Conservation (phyloP, 805 yeast genomes). For the Schwanniomyces polymorphus region DNA sequence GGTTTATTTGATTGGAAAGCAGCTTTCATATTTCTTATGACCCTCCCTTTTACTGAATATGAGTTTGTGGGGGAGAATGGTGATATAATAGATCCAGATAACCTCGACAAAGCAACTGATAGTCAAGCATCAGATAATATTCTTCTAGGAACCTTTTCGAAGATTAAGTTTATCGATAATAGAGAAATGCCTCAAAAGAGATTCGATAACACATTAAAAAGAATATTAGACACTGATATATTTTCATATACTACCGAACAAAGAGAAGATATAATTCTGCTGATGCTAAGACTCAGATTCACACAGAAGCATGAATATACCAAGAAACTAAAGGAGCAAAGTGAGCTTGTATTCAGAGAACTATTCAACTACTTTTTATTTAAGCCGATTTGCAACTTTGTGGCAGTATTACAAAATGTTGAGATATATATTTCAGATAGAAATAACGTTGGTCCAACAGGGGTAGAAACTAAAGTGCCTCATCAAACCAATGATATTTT, state of each 20-base stretch:
- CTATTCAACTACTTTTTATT: not conserved
- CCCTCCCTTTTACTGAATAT: not conserved
- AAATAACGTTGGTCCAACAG: not conserved
- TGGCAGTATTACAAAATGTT: not conserved
- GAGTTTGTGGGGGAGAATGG: not conserved
- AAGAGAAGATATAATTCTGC: not conserved
- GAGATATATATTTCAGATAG: not conserved
- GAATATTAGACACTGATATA: not conserved
- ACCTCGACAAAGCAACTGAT: not conserved
- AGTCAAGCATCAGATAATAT: not conserved
- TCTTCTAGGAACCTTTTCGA: not conserved
- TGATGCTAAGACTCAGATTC: not conserved
- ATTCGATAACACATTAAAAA: not conserved
- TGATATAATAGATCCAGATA: not conserved
- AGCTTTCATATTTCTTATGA: not conserved
- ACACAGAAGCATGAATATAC: not conserved
- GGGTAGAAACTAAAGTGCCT: slow-evolving; percentile 1
- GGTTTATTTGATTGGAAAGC: not conserved
- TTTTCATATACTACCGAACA: not conserved
- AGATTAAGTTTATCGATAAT: not conserved
- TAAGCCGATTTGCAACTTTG: not conserved
- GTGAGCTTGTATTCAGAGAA: not conserved
- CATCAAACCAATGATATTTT: not conserved
- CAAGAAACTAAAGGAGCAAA: not conserved
- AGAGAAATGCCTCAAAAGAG: not conserved